Percentiles rank a stretch among this genome's conserved stretches.
Conservation (phyloP, 345 rosid genomes). For the Lepidium africanum region DNA sequence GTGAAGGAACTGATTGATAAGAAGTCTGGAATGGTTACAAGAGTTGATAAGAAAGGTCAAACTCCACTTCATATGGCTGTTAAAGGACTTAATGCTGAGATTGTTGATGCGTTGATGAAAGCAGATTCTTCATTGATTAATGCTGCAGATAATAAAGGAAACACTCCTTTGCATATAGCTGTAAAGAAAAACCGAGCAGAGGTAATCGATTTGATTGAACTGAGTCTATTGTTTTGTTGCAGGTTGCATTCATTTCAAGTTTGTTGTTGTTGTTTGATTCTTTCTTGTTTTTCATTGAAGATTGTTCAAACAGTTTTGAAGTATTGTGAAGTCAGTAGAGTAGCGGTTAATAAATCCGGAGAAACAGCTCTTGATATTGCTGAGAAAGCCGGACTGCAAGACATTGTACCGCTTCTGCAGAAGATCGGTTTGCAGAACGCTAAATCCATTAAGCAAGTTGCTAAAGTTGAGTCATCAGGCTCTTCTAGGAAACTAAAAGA, state of each 20-base stretch:
- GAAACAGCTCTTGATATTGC: conserved; percentile 76
- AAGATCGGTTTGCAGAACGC: conserved; percentile 49
- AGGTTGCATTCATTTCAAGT: too few relatives aligned
- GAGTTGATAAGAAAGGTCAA: conserved; percentile 75
- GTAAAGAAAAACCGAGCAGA: conserved; percentile 58
- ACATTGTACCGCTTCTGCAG: conserved; percentile 41
- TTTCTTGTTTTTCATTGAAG: conserved; percentile 38
- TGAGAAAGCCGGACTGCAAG: conserved; percentile 45
- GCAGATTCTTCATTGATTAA: conserved; percentile 46
- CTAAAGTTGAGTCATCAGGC: conserved; percentile 24
- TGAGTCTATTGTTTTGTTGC: not conserved
- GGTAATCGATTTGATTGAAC: conserved; percentile 31
- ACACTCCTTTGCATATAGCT: conserved; percentile 77
- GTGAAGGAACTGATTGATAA: conserved; percentile 52
- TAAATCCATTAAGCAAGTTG: conserved; percentile 42
- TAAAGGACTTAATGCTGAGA: conserved; percentile 61
- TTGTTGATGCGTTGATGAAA: conserved; percentile 48
- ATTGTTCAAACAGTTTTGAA: conserved; percentile 41
- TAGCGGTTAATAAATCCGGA: conserved; percentile 47
- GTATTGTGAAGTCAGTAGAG: conserved; percentile 40
- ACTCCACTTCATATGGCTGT: conserved; percentile 92
- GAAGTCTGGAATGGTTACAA: conserved; percentile 47
- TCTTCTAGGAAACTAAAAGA: conserved; percentile 54
- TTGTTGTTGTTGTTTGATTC: not conserved
- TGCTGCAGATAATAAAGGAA: conserved; percentile 67